A percentile compares a stretch with the other conserved stretches of the same genome.
Conservation (phyloP, 441 rosid species). For the Bocquillonia castaneifolia region DNA sequence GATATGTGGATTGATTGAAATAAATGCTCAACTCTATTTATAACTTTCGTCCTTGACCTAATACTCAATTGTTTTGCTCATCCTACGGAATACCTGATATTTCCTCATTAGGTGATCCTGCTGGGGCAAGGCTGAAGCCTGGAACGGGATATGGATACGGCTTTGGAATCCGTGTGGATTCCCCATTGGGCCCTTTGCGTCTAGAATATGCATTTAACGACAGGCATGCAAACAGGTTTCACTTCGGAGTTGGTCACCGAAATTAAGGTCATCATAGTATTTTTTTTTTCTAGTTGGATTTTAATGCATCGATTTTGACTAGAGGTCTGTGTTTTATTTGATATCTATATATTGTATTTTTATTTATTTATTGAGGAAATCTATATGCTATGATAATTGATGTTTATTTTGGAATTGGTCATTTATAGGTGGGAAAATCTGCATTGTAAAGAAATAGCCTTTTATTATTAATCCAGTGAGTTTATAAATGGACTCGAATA, state of each 20-base stretch:
- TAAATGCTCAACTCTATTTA: no score
- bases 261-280: conserved; percentile 29
- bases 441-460: no score
- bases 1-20: no score
- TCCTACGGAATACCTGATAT: neutral
- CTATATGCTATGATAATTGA: no score
- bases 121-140: conserved; percentile 79
- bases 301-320: neutral
- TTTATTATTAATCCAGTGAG: no score
- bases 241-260: conserved; percentile 86
- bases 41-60: neutral
- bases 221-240: conserved; percentile 57
- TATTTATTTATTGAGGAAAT: no score
- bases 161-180: conserved; percentile 73
- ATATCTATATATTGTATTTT: no score
- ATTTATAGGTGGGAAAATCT: no score
- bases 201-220: conserved; percentile 86
- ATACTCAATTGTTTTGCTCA: neutral
- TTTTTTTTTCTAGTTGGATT: neutral
- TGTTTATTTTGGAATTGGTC: no score
- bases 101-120: conserved; percentile 65
- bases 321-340: neutral
- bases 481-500: no score
- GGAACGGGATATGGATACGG: conserved; percentile 94
- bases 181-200: conserved; percentile 76